A percentile compares a stretch with the other conserved stretches of the same genome.
phyloP scores from a whole-genome alignment of 805 yeast genomes.

The Debaryomyces maramus region DNA sequence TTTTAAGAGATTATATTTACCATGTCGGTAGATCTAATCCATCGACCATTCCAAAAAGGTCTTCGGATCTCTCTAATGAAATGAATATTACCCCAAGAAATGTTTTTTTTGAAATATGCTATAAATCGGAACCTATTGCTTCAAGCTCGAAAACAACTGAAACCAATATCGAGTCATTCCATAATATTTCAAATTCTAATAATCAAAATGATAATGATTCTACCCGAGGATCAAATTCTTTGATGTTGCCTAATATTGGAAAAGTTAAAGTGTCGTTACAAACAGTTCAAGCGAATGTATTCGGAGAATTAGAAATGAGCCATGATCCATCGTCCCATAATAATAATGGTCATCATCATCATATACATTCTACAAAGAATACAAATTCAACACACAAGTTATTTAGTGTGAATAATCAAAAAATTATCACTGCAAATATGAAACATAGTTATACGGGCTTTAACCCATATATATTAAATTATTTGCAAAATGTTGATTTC shows the following conservation, averaged over 20 bases:
- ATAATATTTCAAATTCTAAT: constrained; percentile 5
- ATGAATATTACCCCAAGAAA: constrained; percentile 30
- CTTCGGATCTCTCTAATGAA: constrained; percentile 3
- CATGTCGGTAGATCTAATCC: constrained; percentile 46
- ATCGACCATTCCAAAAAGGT: neutral
- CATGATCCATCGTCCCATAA: constrained; percentile 15
- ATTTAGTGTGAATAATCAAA: constrained; percentile 31
- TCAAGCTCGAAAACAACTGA: constrained; percentile 18
- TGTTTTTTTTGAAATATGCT: constrained; percentile 38
- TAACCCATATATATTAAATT: constrained; percentile 61
- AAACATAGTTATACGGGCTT: constrained; percentile 66
- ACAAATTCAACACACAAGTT: constrained; percentile 34
- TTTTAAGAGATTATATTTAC: constrained; percentile 64
- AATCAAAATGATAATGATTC: constrained; percentile 6
- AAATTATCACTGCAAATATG: constrained; percentile 33
- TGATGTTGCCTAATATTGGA: constrained; percentile 31
- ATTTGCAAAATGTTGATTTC: constrained; percentile 51
- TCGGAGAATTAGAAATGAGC: constrained; percentile 45
- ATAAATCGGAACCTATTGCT: constrained; percentile 36
- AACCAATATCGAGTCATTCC: constrained; percentile 16
- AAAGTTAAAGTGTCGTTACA: constrained; percentile 38
- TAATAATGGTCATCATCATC: constrained; percentile 10
- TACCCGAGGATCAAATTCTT: constrained; percentile 13
- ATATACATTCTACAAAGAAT: constrained; percentile 12
- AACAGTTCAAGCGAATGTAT: constrained; percentile 41